Base-by-base conservation (phyloP, 805 yeast genomes). In the Ogataea degrootiae region DNA sequence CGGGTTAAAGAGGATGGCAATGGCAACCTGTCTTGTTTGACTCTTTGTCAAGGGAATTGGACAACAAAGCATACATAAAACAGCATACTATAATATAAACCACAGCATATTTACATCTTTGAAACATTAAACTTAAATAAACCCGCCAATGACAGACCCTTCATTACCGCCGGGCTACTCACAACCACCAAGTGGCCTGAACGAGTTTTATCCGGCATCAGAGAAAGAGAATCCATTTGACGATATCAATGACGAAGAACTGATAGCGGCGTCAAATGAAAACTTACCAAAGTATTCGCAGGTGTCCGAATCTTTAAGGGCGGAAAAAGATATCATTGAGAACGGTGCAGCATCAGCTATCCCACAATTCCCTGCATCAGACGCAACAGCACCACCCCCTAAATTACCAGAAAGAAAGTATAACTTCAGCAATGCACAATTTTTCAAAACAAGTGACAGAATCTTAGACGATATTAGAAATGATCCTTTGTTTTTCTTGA, bases 401-500 rank as follows among this genome's bases (percentile, higher is more conserved):
- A 37, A 41, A 16, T 34, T 51, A 29, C 61, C 57, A 14, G 41
- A 46, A 12, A 42, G 56, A 8, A 43, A 39, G 4, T 63, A 63
- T 46, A 55, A 59, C 37, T 65, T 65, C 29, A 34, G 40, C 3
- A 47, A 49, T 7, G 53, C 61, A n/a, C 46, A 42, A 17, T 52
- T 60, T 35, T 79, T 79, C 65, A 86, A 85, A 56, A 84, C 92
- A 0, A 65, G 83, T 6, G 85, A 85, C 56, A 69, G 92, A 46
- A 69, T 86, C 19, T 55, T 85, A 21, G 89, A 83, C 60, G 92
- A 85, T 57, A 59, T 85, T 31, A 67, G 76, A 44, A 73, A 70
- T 31, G 77, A 73, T 49, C 59, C 75, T 8, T 52, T 64, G 33
- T 71, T 73, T 50, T 47, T 68, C 12, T 39, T 56, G 16, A 57